phyloP scores from a whole-genome alignment of 1,284 basidiomycete species.

The Mixia osmundae region DNA sequence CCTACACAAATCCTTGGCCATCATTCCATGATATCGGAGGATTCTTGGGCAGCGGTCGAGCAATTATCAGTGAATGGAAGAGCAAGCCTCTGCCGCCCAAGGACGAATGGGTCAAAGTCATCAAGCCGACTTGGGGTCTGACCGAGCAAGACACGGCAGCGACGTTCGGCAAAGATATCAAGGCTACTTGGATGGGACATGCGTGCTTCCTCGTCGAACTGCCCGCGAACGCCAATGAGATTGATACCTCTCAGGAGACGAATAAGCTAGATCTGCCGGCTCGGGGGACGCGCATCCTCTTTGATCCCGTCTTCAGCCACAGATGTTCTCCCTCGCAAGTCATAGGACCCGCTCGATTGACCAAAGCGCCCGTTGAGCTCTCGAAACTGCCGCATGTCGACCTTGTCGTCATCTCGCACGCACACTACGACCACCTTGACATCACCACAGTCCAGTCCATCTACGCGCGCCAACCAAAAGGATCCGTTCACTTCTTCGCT shows the following conservation, averaged over 20 bases:
- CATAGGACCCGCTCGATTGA: conserved; percentile 35
- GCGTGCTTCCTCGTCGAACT: conserved; percentile 47
- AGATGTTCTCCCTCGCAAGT: conserved; percentile 35
- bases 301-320: conserved; percentile 44
- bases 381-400: conserved; percentile 40
- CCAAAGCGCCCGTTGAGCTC: conserved; percentile 34
- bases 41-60: too few relatives aligned
- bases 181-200: conserved; percentile 41
- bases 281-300: conserved; percentile 38
- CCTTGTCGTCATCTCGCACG: conserved; percentile 33
- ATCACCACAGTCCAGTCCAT: conserved; percentile 14
- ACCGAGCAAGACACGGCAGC: not conserved
- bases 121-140: conserved; percentile 10
- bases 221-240: conserved; percentile 24
- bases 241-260: too few relatives aligned
- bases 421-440: conserved; percentile 9
- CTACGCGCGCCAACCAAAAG: conserved; percentile 18
- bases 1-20: too few relatives aligned
- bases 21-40: too few relatives aligned
- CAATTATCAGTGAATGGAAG: too few relatives aligned
- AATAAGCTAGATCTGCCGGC: too few relatives aligned
- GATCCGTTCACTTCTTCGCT: conserved; percentile 32
- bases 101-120: conserved; percentile 10
- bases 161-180: conserved; percentile 25
- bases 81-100: conserved; percentile 10